Percentiles rank a stretch among this genome's conserved stretches.
phyloP scores from a whole-genome alignment of 2,329 filamentous ascomycete genomes.

The Colletotrichum shisoi region DNA sequence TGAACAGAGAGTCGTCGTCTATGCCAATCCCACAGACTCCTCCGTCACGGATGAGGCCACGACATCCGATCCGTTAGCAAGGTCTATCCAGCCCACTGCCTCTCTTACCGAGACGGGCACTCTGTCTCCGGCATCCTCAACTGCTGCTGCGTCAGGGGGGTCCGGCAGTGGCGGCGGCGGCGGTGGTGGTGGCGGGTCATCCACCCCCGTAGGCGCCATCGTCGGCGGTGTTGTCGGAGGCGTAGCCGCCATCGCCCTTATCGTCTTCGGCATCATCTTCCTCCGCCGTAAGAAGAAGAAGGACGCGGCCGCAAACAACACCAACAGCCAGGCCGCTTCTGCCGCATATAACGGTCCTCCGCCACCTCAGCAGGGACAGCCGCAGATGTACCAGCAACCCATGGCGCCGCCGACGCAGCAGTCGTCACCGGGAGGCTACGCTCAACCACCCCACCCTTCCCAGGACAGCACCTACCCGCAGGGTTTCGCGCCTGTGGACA shows the following conservation, averaged over 20 bases:
- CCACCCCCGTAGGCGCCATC: constrained; percentile 48
- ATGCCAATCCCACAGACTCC: constrained; percentile 39
- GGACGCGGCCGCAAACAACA: constrained; percentile 2
- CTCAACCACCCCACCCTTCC: constrained; percentile 10
- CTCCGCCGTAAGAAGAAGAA: constrained; percentile 45
- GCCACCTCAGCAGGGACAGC: constrained; percentile 23
- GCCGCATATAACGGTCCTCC: constrained; percentile 19
- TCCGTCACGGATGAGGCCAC: constrained; percentile 15
- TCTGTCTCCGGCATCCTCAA: constrained; percentile 4
- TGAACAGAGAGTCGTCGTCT: constrained; percentile 41
- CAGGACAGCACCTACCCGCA: constrained; percentile 17
- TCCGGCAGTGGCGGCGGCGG: constrained; percentile 42
- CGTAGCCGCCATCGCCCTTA: constrained; percentile 44
- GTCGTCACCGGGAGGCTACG: constrained; percentile 38
- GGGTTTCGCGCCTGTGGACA: constrained; percentile 38
- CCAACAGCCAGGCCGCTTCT: constrained; percentile 18
- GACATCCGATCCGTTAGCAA: constrained; percentile 2
- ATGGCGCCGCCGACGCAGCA: constrained; percentile 39
- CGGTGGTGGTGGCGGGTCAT: constrained; percentile 46
- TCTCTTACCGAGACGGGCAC: constrained; percentile 3
- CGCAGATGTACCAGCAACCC: constrained; percentile 35
- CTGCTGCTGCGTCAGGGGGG: constrained; percentile 48
- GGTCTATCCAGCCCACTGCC: neutral
- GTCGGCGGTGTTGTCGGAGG: constrained; percentile 53
- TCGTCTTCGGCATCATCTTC: constrained; percentile 45